Evolutionary conservation across 2,329 filamentous ascomycete genomes (phyloP).

Genomic region (Trichoderma atrobrunneum): DNA sequence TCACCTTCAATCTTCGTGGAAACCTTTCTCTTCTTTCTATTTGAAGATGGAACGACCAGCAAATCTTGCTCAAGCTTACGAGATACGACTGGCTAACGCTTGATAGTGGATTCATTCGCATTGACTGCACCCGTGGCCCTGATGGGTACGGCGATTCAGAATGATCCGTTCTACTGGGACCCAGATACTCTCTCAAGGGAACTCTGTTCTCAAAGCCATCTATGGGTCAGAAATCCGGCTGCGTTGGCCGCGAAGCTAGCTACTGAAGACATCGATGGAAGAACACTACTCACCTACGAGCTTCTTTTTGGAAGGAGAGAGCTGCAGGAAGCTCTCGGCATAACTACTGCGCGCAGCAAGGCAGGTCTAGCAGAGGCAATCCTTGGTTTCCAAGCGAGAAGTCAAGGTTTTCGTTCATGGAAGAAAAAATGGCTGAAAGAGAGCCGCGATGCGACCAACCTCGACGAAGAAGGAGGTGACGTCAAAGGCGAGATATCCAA

Average conservation of each 20-base stretch:
- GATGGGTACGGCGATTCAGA: slow-evolving; percentile 31
- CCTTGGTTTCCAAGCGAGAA: slow-evolving; percentile 50
- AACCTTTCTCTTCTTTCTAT: not conserved
- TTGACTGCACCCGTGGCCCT: slow-evolving; percentile 9
- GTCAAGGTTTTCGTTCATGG: slow-evolving; percentile 45
- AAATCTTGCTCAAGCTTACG: not conserved
- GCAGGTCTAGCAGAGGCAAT: slow-evolving; percentile 58
- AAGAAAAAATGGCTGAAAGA: slow-evolving; percentile 24
- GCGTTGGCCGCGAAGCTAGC: slow-evolving; percentile 54
- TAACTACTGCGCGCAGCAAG: slow-evolving; percentile 58
- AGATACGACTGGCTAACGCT: not conserved
- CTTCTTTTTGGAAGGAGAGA: slow-evolving; percentile 51
- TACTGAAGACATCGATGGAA: slow-evolving; percentile 64
- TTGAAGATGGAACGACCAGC: not conserved
- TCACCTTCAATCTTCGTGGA: not conserved
- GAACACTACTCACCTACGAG: slow-evolving; percentile 57
- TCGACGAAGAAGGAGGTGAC: not conserved
- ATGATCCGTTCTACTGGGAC: slow-evolving; percentile 74
- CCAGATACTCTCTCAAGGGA: slow-evolving; percentile 64
- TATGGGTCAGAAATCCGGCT: slow-evolving; percentile 49
- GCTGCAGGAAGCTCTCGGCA: slow-evolving; percentile 51
- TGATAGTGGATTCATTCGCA: not conserved
- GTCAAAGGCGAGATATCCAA: not conserved
- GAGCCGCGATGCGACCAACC: not conserved
- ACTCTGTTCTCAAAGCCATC: slow-evolving; percentile 55